Conservation (phyloP, 2,329 filamentous ascomycete genomes). For the Aureobasidium subglaciale region DNA sequence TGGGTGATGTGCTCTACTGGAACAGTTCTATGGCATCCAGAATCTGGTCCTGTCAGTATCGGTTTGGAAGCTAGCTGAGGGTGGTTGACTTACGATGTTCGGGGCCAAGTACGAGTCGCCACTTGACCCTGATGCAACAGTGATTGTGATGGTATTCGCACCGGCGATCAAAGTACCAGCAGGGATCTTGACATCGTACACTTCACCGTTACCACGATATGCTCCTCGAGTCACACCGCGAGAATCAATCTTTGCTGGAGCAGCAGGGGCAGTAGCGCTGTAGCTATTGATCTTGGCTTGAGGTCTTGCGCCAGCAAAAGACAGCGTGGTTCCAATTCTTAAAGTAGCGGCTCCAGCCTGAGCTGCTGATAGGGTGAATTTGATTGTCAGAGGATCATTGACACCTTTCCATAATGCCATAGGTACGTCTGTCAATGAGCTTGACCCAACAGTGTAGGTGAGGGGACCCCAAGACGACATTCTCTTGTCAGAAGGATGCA, state of each 20-base stretch:
- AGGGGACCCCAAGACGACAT: slow-evolving; percentile 55
- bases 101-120: slow-evolving; percentile 51
- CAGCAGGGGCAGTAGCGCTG: slow-evolving; percentile 34
- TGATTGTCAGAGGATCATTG: slow-evolving; percentile 55
- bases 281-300: slow-evolving; percentile 52
- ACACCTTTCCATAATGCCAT: slow-evolving; percentile 59
- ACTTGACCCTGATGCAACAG: slow-evolving; percentile 51
- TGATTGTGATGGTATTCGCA: slow-evolving; percentile 56
- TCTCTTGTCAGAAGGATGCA: slow-evolving; percentile 53
- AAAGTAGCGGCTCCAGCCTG: slow-evolving; percentile 49
- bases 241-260: slow-evolving; percentile 51
- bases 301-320: slow-evolving; percentile 54
- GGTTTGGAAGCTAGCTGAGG: too few species aligned
- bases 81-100: slow-evolving; percentile 37
- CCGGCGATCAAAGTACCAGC: slow-evolving; percentile 53
- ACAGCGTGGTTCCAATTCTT: slow-evolving; percentile 57
- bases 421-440: slow-evolving; percentile 48
- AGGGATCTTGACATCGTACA: slow-evolving; percentile 57
- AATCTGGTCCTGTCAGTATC: slow-evolving; percentile 12
- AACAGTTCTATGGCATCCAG: slow-evolving; percentile 19
- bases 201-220: slow-evolving; percentile 57
- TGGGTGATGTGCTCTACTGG: neutral
- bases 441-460: slow-evolving; percentile 56
- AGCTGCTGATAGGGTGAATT: slow-evolving; percentile 48
- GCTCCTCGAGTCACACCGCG: slow-evolving; percentile 59